Conservation (phyloP, 306 rosid species). For the Senna tora region DNA sequence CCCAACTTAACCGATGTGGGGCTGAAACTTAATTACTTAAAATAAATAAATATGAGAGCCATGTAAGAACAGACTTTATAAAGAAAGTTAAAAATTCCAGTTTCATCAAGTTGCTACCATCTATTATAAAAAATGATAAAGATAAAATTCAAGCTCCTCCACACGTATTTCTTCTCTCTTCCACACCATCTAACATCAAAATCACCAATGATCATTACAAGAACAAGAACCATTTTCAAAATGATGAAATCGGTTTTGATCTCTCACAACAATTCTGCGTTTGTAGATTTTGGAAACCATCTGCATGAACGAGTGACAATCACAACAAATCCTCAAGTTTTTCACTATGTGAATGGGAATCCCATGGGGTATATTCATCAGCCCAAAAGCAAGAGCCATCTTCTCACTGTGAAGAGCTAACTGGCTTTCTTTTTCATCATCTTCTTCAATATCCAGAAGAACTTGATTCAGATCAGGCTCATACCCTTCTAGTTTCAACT, state of each 20-base stretch:
- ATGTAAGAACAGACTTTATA: too few relatives aligned
- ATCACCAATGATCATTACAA: conserved; percentile 57
- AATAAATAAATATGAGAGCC: too few relatives aligned
- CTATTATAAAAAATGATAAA: too few relatives aligned
- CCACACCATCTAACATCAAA: conserved; percentile 8
- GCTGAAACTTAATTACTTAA: too few relatives aligned
- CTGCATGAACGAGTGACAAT: conserved; percentile 64
- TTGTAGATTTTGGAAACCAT: conserved; percentile 53
- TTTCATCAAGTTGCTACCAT: too few relatives aligned
- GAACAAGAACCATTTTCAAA: conserved; percentile 55
- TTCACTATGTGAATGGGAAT: conserved; percentile 60
- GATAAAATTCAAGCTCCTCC: not conserved
- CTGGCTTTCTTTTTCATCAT: conserved; percentile 44
- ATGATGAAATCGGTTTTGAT: conserved; percentile 64
- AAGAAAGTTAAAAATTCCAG: too few relatives aligned
- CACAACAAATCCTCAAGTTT: conserved; percentile 61
- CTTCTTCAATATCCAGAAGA: conserved; percentile 56
- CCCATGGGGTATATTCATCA: conserved; percentile 35
- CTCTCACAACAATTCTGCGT: conserved; percentile 47
- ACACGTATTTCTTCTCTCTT: not conserved
- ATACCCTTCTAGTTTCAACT: conserved; percentile 57
- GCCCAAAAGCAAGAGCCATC: conserved; percentile 65
- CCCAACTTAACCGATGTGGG: too few relatives aligned
- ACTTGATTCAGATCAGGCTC: conserved; percentile 56
- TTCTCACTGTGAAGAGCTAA: conserved; percentile 60